These are phyloP conservation scores for Rickenella mellea DNA, from an alignment of 768 basidiomycete species.

Conservation along the genomic window DNA sequence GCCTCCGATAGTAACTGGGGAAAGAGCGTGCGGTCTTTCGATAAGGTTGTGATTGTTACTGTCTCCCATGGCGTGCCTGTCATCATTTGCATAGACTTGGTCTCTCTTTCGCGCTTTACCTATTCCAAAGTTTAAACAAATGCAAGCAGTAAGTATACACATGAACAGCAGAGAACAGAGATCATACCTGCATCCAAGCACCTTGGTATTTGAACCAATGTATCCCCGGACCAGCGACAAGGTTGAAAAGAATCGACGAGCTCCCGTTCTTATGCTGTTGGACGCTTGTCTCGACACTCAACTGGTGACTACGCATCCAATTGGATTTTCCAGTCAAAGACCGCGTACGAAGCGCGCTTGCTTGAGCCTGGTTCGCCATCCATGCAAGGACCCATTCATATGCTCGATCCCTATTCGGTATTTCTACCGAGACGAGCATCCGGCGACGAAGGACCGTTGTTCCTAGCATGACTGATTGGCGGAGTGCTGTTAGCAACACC, in stretches of 20 bases:
- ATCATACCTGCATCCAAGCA: conserved; percentile 89
- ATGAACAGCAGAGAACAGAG: background rate
- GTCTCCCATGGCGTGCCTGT: conserved; percentile 97
- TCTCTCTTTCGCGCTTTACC: conserved; percentile 93
- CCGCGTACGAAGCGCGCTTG: conserved; percentile 15
- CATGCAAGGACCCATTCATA: conserved; percentile 97
- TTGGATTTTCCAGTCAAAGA: conserved; percentile 1
- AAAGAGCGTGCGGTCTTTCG: conserved; percentile 76
- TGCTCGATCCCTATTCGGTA: conserved; percentile 88
- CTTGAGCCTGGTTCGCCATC: conserved; percentile 69
- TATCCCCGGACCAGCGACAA: conserved; percentile 93
- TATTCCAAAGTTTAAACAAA: conserved; percentile 19
- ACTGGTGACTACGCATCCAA: conserved; percentile 77
- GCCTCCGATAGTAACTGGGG: conserved; percentile 77
- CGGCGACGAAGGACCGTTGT: conserved; percentile 75
- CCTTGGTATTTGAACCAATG: conserved; percentile 87
- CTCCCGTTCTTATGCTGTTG: conserved; percentile 88
- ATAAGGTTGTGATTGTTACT: conserved; percentile 86
- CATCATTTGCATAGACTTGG: conserved; percentile 83
- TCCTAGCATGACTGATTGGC: conserved; percentile 60
- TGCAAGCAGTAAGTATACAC: background rate
- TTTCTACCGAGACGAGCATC: conserved; percentile 90
- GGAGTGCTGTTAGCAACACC: conserved; percentile 68
- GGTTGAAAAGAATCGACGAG: conserved; percentile 77
- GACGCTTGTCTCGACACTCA: conserved; percentile 89